A percentile compares a stretch with the other conserved stretches of the same genome.
Evolutionary conservation across 1,284 basidiomycete genomes (phyloP).

Genomic region (Fomitiporia mediterranea): DNA sequence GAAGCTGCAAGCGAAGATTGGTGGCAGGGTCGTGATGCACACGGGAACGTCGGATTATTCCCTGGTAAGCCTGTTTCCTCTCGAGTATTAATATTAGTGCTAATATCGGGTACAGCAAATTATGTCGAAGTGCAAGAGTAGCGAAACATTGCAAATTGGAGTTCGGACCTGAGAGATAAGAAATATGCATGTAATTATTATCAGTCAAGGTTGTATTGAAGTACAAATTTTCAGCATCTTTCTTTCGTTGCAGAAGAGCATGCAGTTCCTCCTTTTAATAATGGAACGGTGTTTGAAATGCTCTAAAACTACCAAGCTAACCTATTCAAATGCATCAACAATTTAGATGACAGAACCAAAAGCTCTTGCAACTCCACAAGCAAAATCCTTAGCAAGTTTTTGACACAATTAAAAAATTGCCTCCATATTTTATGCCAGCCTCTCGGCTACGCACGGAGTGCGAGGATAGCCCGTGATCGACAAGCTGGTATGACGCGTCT

Average conservation of each 20-base stretch:
- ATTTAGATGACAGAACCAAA: neutral
- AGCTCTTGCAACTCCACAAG: neutral
- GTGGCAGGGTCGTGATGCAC: slow-evolving; percentile 73
- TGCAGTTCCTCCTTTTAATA: no score
- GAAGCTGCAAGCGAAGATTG: slow-evolving; percentile 78
- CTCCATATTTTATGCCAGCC: no score
- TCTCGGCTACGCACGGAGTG: no score
- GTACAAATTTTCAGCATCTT: no score
- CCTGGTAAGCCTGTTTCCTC: slow-evolving; percentile 53
- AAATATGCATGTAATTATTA: neutral
- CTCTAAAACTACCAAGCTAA: no score
- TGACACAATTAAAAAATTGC: no score
- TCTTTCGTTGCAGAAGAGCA: no score
- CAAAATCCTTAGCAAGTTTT: neutral
- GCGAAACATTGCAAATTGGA: no score
- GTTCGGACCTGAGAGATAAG: neutral
- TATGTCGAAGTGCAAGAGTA: slow-evolving; percentile 57
- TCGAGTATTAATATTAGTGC: slow-evolving; percentile 4
- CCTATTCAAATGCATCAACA: neutral
- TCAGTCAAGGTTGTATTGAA: no score
- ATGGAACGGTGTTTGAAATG: no score
- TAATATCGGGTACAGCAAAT: slow-evolving; percentile 39
- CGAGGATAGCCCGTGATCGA: no score
- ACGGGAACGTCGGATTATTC: slow-evolving; percentile 75
- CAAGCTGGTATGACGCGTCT: no score